Evolutionary conservation across 768 basidiomycete genomes (phyloP).

Genomic region (Hirschioporus abietinus): DNA sequence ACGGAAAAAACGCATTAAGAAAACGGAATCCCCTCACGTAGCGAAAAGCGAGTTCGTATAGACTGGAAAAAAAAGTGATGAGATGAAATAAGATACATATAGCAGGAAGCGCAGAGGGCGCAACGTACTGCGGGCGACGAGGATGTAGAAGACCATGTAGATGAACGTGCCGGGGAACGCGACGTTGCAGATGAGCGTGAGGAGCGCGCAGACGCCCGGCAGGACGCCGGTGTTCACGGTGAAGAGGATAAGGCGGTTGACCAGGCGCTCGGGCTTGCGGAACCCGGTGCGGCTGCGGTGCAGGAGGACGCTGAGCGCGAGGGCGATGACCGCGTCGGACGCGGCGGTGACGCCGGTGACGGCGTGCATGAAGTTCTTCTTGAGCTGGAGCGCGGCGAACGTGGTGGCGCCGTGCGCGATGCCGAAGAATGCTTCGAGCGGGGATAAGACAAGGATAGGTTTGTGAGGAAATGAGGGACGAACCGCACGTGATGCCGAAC

Average conservation of each 20-base stretch:
- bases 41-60: constrained; percentile 6
- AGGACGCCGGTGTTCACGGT: constrained; percentile 5
- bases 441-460: neutral
- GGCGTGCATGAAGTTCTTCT: neutral
- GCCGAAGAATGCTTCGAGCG: neutral
- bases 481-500: neutral
- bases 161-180: constrained; percentile 3
- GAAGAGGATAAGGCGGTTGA: constrained; percentile 4
- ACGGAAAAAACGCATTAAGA: neutral
- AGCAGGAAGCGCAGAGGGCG: too few relatives aligned
- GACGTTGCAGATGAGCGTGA: neutral
- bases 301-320: neutral
- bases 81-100: too few relatives aligned
- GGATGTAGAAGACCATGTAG: constrained; percentile 6
- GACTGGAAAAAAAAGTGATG: neutral
- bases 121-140: constrained; percentile 1
- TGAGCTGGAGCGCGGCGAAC: neutral
- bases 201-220: constrained; percentile 6
- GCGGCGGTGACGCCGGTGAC: neutral
- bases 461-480: neutral
- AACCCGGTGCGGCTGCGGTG: neutral
- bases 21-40: neutral
- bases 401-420: neutral
- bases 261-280: neutral
- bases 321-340: neutral